These are phyloP conservation scores for Ceratobasidium sp. DNA, from an alignment of 1,284 basidiomycete genomes.

Conservation along the genomic window DNA sequence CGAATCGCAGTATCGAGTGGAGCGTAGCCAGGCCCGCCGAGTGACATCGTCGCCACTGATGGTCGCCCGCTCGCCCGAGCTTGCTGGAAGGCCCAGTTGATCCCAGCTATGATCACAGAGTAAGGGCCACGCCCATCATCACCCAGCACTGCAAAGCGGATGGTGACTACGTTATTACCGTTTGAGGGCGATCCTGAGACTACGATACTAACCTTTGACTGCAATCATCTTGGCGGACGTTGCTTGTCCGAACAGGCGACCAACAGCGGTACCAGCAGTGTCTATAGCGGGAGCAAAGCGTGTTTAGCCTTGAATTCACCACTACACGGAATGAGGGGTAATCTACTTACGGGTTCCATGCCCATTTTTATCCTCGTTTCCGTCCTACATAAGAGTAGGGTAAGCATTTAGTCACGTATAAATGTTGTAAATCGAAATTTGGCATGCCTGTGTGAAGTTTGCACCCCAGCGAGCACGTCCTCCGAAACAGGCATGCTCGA, in stretches of 20 bases:
- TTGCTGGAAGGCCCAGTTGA: conserved; percentile 58
- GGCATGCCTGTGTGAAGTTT: conserved; percentile 6
- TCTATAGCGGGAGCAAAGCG: not conserved
- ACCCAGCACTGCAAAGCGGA: conserved; percentile 74
- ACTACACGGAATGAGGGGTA: too few species aligned
- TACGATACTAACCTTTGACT: conserved; percentile 72
- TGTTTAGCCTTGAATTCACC: not conserved
- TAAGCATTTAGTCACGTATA: not conserved
- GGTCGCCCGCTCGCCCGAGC: conserved; percentile 23
- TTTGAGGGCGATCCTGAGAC: not conserved
- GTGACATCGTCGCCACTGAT: conserved; percentile 32
- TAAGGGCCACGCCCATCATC: conserved; percentile 93
- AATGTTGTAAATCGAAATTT: not conserved
- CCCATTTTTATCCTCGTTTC: conserved; percentile 35
- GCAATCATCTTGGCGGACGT: conserved; percentile 94
- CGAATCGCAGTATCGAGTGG: conserved; percentile 39
- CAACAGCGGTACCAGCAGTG: conserved; percentile 61
- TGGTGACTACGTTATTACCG: not conserved
- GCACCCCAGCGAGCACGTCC: conserved; percentile 46
- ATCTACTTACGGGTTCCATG: conserved; percentile 44
- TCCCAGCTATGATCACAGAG: conserved; percentile 55
- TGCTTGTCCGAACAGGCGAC: conserved; percentile 89
- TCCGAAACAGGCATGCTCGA: not conserved
- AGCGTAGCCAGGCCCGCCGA: conserved; percentile 21
- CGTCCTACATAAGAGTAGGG: conserved; percentile 8